Base-by-base conservation (phyloP, 352 stramenopile species). In the Globisporangium mamillatum region DNA sequence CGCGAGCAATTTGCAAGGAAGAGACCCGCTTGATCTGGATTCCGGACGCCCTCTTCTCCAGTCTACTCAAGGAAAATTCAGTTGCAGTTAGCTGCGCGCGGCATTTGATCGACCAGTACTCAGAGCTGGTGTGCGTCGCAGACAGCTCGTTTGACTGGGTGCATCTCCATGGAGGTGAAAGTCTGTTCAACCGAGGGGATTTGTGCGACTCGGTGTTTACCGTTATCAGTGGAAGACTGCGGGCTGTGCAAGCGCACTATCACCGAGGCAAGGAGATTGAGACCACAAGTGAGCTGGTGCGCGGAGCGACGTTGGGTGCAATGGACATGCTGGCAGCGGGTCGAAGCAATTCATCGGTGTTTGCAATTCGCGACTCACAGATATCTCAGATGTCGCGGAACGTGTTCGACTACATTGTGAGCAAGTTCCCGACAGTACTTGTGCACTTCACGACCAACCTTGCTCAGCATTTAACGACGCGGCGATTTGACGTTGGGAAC, bases 331-430 rank as follows among this genome's bases (percentile, higher is more conserved):
- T 96, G 10, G 80, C 85, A 3, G 78, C 84, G 22, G 80, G 81
- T 18, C 73, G 80, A 22, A 92, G 84, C 61, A 90, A 92, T 52
- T 92, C 86, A 12, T 92, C 86, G 0, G 88, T 96, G 32, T 94
- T 94, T 75, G 86, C 88, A 4, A 88, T 94, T 59, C 88, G 88
- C 34, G 88, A 96, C 65, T 96, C 85, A 0, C 85, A 94, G 61
- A 93, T 96, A 55, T 89, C 86, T n/a, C 80, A 93, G 58, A 96
- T 96, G 88, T 88, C 88, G 1, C 78, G 87, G 9, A 89, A 88
- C 61, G 86, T 96, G 25, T 94, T 96, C 50, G 88, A 96, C 68
- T 96, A 88, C 63, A 75, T 96, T 20, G 81, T 96, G 57, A 89
- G 74, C 56, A 75, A 80, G 12, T 68, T 86, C 36, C 86, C 88